Evolutionary conservation across 192 early-diverging fungal genomes (phyloP).

Genomic region (Polychytrium aggregatum): DNA sequence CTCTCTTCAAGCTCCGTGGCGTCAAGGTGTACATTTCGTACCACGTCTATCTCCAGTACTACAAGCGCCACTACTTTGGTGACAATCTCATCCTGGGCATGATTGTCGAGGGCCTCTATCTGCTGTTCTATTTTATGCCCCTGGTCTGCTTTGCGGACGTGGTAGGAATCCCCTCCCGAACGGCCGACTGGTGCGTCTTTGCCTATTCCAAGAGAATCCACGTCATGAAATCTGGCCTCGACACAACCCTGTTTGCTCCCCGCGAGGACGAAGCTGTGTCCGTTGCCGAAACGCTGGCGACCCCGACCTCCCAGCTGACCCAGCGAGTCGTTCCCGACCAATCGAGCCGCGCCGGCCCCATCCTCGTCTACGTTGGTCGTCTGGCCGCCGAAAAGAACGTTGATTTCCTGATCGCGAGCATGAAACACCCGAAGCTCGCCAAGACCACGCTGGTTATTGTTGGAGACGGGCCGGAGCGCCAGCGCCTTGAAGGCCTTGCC

Average conservation of each 20-base stretch:
- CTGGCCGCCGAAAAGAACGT: constrained; percentile 38
- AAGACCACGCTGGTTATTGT: constrained; percentile 30
- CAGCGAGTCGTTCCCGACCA: not conserved
- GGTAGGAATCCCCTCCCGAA: constrained; percentile 35
- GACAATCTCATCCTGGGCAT: constrained; percentile 12
- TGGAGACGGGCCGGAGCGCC: constrained; percentile 33
- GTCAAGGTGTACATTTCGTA: constrained; percentile 40
- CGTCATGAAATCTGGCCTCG: constrained; percentile 35
- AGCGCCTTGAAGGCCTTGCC: constrained; percentile 19
- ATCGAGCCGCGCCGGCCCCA: constrained; percentile 6
- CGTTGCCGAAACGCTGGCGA: not conserved
- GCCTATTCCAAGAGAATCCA: constrained; percentile 29
- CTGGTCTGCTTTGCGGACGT: constrained; percentile 29
- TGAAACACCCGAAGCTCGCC: constrained; percentile 18
- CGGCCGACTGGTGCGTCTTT: constrained; percentile 31
- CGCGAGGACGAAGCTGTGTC: constrained; percentile 5
- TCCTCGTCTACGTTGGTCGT: constrained; percentile 35
- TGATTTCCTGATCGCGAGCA: constrained; percentile 27
- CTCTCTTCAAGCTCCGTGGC: constrained; percentile 27
- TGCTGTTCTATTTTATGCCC: constrained; percentile 28
- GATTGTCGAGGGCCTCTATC: constrained; percentile 24
- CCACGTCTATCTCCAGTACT: constrained; percentile 39
- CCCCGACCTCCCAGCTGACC: no score
- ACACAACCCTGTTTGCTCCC: constrained; percentile 30
- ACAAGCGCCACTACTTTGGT: constrained; percentile 30